Conservation (phyloP, 148 eudicot genomes). For the Suaeda aralocaspica region DNA sequence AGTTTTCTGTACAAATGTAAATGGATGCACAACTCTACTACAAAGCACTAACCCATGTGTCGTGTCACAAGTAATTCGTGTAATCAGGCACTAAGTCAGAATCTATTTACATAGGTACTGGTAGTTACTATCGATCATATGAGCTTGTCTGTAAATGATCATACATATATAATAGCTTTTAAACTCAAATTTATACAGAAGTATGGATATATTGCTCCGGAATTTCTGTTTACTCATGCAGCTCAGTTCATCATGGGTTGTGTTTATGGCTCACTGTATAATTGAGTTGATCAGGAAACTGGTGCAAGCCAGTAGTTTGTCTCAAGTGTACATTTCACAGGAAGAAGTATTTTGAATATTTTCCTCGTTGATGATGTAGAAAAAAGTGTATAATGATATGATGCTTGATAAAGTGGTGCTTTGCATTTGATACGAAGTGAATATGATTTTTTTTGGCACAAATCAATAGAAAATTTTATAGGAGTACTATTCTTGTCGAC, state of each 20-base stretch:
- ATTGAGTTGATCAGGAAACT: not conserved
- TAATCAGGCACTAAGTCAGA: not conserved
- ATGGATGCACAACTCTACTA: slow-evolving; percentile 1
- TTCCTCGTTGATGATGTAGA: too few species aligned
- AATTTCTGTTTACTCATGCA: not conserved
- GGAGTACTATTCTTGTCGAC: too few species aligned
- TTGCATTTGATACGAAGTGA: too few species aligned
- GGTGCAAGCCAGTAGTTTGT: too few species aligned
- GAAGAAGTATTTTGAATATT: too few species aligned
- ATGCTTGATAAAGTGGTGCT: too few species aligned
- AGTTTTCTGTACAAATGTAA: slow-evolving; percentile 13
- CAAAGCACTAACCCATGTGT: not conserved
- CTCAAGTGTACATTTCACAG: too few species aligned
- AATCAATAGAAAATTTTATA: too few species aligned
- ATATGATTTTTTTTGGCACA: too few species aligned
- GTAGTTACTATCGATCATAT: too few species aligned
- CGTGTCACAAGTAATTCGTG: not conserved
- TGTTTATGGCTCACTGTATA: not conserved
- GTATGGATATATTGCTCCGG: not conserved
- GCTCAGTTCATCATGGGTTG: not conserved
- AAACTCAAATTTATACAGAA: not conserved
- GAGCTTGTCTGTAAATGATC: not conserved
- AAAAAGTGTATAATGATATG: too few species aligned
- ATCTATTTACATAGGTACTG: not conserved
- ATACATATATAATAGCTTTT: not conserved